Evolutionary conservation across 805 yeast genomes (phyloP), one percentile per base, ranked within the genome.

Genomic region (Ogataea methylovora): DNA sequence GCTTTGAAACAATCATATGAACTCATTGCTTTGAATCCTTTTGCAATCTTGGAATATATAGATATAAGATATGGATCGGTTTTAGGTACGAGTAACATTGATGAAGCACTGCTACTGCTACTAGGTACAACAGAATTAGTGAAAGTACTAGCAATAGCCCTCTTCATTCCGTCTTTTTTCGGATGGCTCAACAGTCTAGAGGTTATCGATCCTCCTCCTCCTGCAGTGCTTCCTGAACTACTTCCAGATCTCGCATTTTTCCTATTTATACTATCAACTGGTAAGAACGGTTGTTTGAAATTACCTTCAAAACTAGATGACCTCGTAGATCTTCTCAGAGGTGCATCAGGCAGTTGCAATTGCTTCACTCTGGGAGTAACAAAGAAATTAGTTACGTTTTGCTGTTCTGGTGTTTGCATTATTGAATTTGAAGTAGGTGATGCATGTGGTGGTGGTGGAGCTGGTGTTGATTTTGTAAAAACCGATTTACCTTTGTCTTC

Each of bases 1-100:
- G 97, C 94, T 47, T 80, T 77, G 50, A 75, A 76, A 44, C 94
- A 84, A 49, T 88, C 92, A 55, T 72, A 88, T 28, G 69, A 64
- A 41, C 70, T 59, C 65, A 75, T 69, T 14, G 80, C 69, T 45
- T 73, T 74, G 53, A 54, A 74, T n/a, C 74, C 76, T 48, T 70
- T 72, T 4, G 82, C 85, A 44, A 79, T 65, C 8, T 64, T 58
- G 2, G 70, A 58, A 46, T 76, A 78, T 8, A 79, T 52, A 7
- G 60, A 55, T 25, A 69, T 54, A 20, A 77, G 46, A 41, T 67
- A 67, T 26, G 61, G 59, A 31, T 71, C 73, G 9, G 31, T 28
- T 11, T 16, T 28, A n/a, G n/a, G n/a, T n/a, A n/a, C n/a, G n/a
- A n/a, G n/a, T n/a, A n/a, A n/a, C n/a, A n/a, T 39, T 11, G 48